Conservation (phyloP, 768 basidiomycete species). For the Chalciporus sphaerocephalus region DNA sequence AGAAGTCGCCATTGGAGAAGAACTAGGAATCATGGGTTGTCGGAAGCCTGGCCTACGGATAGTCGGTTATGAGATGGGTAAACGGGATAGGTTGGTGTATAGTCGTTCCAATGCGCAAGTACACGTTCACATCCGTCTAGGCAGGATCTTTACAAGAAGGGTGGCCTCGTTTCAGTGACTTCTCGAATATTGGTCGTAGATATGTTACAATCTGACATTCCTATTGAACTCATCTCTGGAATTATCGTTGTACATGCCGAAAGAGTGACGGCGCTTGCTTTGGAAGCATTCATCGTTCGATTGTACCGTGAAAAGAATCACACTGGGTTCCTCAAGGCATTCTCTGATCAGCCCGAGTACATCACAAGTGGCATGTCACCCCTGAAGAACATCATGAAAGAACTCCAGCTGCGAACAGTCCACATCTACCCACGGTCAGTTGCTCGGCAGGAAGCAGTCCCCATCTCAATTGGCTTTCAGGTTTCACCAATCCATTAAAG, state of each 20-base stretch:
- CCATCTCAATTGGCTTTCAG: constrained; percentile 37
- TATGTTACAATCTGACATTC: constrained; percentile 83
- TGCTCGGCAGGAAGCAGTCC: background rate
- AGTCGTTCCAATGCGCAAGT: background rate
- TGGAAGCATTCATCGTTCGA: constrained; percentile 91
- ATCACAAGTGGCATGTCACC: constrained; percentile 92
- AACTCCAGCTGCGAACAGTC: constrained; percentile 83
- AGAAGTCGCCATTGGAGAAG: constrained; percentile 87
- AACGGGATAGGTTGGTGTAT: constrained; percentile 67
- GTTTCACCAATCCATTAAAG: constrained; percentile 86
- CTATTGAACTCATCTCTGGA: constrained; percentile 82
- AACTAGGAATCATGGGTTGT: constrained; percentile 89
- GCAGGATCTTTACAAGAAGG: constrained; percentile 79
- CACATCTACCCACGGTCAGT: constrained; percentile 86
- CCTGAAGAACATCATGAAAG: constrained; percentile 87
- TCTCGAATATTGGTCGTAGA: constrained; percentile 94
- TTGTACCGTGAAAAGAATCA: constrained; percentile 87
- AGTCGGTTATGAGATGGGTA: constrained; percentile 76
- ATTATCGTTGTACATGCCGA: constrained; percentile 90
- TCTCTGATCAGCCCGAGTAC: constrained; percentile 94
- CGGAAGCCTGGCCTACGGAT: constrained; percentile 79
- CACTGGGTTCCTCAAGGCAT: constrained; percentile 91
- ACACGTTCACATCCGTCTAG: constrained; percentile 36
- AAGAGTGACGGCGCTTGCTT: constrained; percentile 76
- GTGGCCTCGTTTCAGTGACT: constrained; percentile 88